Conservation (phyloP, 2,329 filamentous ascomycete species). For the Aureobasidium sp. region DNA sequence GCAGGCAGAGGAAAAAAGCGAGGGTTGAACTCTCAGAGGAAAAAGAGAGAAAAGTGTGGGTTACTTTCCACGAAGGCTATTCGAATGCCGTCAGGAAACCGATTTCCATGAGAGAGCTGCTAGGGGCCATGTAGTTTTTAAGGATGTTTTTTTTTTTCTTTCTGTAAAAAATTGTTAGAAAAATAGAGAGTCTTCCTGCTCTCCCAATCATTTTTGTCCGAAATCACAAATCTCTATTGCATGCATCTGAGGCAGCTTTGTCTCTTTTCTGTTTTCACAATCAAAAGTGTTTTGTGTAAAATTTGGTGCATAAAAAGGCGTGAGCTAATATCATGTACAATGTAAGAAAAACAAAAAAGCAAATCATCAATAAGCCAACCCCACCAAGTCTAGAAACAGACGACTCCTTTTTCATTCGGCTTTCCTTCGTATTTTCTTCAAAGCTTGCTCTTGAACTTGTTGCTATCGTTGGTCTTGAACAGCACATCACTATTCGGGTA, state of each 20-base stretch:
- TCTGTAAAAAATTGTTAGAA: not conserved
- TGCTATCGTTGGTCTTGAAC: conserved; percentile 53
- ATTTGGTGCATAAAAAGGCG: too few relatives aligned
- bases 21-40: conserved; percentile 31
- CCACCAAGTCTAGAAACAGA: too few relatives aligned
- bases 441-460: conserved; percentile 44
- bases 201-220: too few relatives aligned
- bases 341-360: too few relatives aligned
- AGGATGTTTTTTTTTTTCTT: not conserved
- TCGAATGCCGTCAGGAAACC: conserved; percentile 90
- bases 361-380: too few relatives aligned
- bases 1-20: conserved; percentile 27
- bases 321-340: too few relatives aligned
- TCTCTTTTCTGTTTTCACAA: too few relatives aligned
- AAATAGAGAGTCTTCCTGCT: too few relatives aligned
- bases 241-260: too few relatives aligned
- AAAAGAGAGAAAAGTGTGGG: conserved; percentile 56
- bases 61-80: conserved; percentile 82
- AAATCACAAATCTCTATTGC: too few relatives aligned
- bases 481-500: conserved; percentile 58
- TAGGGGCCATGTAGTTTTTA: conserved; percentile 51
- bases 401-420: not conserved
- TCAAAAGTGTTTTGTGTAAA: too few relatives aligned
- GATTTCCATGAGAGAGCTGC: conserved; percentile 70
- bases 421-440: not conserved